These are phyloP conservation scores for Magnusiomyces suaveolens DNA, from an alignment of 1,139 yeast genomes.

Conservation along the genomic window DNA sequence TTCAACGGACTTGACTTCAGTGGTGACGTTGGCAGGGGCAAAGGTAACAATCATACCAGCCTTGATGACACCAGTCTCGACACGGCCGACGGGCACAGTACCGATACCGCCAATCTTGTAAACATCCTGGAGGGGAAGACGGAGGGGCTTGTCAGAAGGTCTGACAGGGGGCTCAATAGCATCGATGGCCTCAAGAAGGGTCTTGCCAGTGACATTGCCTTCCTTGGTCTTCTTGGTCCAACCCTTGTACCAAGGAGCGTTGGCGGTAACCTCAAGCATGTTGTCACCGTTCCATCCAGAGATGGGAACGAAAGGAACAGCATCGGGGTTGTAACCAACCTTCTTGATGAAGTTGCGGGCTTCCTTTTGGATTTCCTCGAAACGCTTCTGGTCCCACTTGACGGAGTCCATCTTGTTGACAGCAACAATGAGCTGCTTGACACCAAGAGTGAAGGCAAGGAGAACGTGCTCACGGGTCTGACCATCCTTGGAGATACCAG, in stretches of 20 bases:
- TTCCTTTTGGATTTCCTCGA: constrained; percentile 75
- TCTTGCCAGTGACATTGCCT: constrained; percentile 73
- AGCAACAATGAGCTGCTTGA: constrained; percentile 78
- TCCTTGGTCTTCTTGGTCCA: constrained; percentile 80
- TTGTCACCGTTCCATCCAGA: constrained; percentile 94
- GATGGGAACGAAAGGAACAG: constrained; percentile 85
- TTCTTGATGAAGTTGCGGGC: constrained; percentile 82
- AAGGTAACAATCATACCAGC: constrained; percentile 86
- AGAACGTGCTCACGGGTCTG: constrained; percentile 93
- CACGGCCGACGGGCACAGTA: constrained; percentile 92
- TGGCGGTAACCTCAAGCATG: constrained; percentile 75
- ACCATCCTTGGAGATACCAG: constrained; percentile 90
- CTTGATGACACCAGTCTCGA: constrained; percentile 85
- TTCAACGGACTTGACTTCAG: constrained; percentile 89
- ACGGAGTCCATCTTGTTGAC: constrained; percentile 92
- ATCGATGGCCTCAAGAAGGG: constrained; percentile 80
- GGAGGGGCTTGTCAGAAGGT: constrained; percentile 84
- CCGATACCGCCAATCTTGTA: constrained; percentile 93
- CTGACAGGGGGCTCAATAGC: constrained; percentile 77
- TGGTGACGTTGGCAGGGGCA: constrained; percentile 89
- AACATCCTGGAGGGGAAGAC: constrained; percentile 86
- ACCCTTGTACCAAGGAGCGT: constrained; percentile 91
- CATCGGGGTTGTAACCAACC: constrained; percentile 90
- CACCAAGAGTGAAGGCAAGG: constrained; percentile 86
- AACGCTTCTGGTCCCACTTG: constrained; percentile 75